Evolutionary conservation across 345 rosid species (phyloP).

Genomic region (Lumnitzera littorea): DNA sequence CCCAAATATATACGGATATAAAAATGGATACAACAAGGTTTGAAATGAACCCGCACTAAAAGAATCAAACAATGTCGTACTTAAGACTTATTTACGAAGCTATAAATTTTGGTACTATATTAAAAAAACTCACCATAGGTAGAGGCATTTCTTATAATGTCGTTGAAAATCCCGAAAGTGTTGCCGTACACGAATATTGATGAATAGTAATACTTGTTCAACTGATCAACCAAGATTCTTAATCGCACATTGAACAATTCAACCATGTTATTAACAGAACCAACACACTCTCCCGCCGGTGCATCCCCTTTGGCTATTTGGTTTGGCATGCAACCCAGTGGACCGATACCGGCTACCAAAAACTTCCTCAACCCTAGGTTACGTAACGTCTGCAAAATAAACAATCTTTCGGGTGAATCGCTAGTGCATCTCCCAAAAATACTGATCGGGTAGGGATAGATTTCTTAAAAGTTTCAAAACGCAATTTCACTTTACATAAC

Average conservation of each 20-base stretch:
- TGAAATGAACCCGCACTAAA: no score
- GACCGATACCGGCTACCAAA: constrained; percentile 48
- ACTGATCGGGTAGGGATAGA: no score
- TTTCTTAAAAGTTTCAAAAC: no score
- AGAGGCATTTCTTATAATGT: constrained; percentile 30
- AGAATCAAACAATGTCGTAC: no score
- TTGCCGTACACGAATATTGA: constrained; percentile 48
- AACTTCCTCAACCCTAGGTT: constrained; percentile 61
- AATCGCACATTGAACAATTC: constrained; percentile 35
- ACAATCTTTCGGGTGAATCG: neutral
- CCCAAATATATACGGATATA: no score
- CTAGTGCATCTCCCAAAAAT: neutral
- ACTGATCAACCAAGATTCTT: constrained; percentile 38
- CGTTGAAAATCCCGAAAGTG: constrained; percentile 31
- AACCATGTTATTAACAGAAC: constrained; percentile 37
- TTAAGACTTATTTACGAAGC: no score
- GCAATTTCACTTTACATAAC: no score
- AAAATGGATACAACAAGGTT: no score
- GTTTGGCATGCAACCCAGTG: constrained; percentile 60
- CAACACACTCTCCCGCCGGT: constrained; percentile 33
- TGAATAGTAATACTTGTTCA: constrained; percentile 14
- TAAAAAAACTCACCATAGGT: constrained; percentile 21
- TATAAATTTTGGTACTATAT: no score
- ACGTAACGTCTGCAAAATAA: constrained; percentile 28
- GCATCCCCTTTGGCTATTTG: constrained; percentile 34